Conservation (phyloP, 140 eudicot genomes). For the Flaveria floridana region DNA sequence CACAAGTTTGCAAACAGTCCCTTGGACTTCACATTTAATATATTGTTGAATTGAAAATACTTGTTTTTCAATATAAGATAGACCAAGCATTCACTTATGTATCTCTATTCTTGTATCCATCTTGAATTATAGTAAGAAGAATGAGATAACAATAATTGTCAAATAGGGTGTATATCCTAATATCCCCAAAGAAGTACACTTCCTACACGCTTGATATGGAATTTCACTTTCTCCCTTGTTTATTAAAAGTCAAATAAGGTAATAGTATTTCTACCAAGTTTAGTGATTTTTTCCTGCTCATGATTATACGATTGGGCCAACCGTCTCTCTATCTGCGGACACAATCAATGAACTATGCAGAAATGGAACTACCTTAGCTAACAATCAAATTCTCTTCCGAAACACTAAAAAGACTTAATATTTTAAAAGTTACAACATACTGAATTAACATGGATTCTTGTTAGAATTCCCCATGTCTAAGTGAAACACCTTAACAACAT, state of each 20-base stretch:
- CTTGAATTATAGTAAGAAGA: background rate
- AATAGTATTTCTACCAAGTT: background rate
- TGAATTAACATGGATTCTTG: background rate
- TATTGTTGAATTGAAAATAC: too few species aligned
- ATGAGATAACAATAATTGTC: background rate
- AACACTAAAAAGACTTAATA: background rate
- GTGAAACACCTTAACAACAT: slow-evolving; percentile 4
- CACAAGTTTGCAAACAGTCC: too few species aligned
- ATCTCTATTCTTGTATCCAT: background rate
- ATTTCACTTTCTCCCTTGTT: background rate
- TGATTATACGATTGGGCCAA: background rate
- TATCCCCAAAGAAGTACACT: background rate
- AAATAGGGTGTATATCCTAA: background rate
- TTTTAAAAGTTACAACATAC: too few species aligned
- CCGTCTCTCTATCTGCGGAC: too few species aligned
- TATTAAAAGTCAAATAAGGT: background rate
- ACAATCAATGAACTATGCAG: too few species aligned
- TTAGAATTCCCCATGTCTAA: background rate
- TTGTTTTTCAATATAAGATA: too few species aligned
- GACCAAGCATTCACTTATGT: background rate
- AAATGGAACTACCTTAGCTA: too few species aligned
- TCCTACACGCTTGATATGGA: background rate
- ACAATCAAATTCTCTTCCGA: background rate
- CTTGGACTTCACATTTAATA: too few species aligned
- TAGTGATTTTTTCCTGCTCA: background rate